Evolutionary conservation across 805 yeast genomes (phyloP), one percentile per base, ranked within the genome.

Genomic region (Tetrapisispora namnaoensis): DNA sequence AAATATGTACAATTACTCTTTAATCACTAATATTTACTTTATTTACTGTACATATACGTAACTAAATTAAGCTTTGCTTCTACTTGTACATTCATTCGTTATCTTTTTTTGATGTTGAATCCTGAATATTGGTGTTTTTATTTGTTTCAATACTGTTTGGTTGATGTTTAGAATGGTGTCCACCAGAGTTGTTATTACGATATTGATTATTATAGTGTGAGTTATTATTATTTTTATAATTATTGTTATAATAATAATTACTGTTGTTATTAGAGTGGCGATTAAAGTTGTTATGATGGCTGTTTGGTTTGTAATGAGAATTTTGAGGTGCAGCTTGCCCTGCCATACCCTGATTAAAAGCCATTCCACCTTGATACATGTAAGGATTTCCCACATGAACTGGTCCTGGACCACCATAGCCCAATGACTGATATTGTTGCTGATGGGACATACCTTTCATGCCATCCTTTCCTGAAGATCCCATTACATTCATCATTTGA

Each of bases 401-500:
- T 13, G 37, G 37, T 13, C 57, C 59, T 14, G 54, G 54, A 1
- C 53, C 55, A 30, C 58, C 60, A 45, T 60, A 62, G 14, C 55
- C 60, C n/a, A 62, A 54, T 17, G 61, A 55, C 17, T 18, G 63
- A 63, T 13, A 65, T 57, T 17, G 53, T 50, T 5, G 58, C 42
- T 58, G 60, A 16, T 63, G 63, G 10, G 63, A 55, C 10, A 58
- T 59, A 17, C 56, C 49, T 10, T 52, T 47, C 13, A 53, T 50
- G 35, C 52, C 57, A 18, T 54, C 58, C n/a, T 52, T 53, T 24
- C 44, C 51, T 51, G 27, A 16, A 10, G 44, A 41, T 6, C 55
- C 54, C 60, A 62, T 58, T 52, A 59, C 51, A 39, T 63, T 58
- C 55, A 60, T 55, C 63, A 61, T 60, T 39, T 58, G 66, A 27